These are phyloP conservation scores for Polygonum aviculare DNA, from an alignment of 148 eudicot genomes.

Conservation along the genomic window DNA sequence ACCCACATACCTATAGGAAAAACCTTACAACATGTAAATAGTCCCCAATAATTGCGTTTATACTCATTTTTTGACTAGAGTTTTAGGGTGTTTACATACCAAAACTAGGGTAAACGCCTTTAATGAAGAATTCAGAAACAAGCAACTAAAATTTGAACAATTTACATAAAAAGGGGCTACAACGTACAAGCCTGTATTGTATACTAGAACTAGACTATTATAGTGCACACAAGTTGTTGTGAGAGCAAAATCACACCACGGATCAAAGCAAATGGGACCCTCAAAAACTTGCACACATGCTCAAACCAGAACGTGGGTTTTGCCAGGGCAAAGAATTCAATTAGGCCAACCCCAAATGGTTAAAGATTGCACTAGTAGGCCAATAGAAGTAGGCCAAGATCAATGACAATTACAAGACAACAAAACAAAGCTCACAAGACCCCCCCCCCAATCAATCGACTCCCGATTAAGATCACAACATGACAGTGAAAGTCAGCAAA, in stretches of 20 bases:
- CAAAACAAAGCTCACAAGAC: neutral
- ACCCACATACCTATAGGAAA: neutral
- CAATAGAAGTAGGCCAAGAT: neutral
- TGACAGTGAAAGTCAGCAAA: neutral
- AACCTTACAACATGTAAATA: neutral
- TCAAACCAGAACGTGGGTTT: neutral
- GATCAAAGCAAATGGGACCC: neutral
- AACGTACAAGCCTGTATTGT: neutral
- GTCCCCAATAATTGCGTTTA: neutral
- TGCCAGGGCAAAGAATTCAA: neutral
- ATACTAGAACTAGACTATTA: neutral
- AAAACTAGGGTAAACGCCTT: neutral
- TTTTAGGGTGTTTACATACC: neutral
- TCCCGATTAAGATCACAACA: neutral
- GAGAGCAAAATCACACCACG: neutral
- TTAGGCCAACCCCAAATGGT: neutral
- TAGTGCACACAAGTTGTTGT: neutral
- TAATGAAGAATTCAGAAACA: neutral
- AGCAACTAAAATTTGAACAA: neutral
- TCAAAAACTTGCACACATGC: conserved; percentile 5
- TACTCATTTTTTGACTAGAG: neutral
- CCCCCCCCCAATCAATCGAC: neutral
- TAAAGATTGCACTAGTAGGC: neutral
- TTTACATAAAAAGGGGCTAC: neutral
- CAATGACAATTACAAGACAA: neutral